Percentiles rank a stretch among this genome's conserved stretches.
Conservation (phyloP, 305 asterid species). For the Solanum hybrid region DNA sequence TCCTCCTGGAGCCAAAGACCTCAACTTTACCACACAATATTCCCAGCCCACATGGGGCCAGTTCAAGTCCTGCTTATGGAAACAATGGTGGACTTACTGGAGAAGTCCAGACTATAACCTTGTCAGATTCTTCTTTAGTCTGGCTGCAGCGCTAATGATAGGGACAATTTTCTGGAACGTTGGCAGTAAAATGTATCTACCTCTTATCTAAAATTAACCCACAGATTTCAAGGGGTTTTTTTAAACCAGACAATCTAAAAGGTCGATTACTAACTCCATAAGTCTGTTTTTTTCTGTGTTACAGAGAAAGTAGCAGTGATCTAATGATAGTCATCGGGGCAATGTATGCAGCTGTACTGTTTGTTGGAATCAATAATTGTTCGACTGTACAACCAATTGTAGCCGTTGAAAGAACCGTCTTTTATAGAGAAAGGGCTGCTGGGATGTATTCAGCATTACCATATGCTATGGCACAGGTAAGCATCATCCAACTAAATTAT, state of each 20-base stretch:
- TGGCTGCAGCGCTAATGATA: conserved; percentile 47
- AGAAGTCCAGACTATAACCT: conserved; percentile 70
- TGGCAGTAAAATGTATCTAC: conserved; percentile 52
- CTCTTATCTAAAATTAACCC: neutral
- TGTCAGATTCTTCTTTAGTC: conserved; percentile 54
- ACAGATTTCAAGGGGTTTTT: neutral
- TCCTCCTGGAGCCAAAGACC: conserved; percentile 40
- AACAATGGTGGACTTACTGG: conserved; percentile 63
- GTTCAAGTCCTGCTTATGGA: conserved; percentile 52
- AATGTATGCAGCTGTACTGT: conserved; percentile 69
- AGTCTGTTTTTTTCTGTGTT: conserved; percentile 1
- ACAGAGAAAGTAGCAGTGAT: conserved; percentile 44
- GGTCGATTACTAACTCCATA: neutral
- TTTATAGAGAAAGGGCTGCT: conserved; percentile 86
- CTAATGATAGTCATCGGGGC: conserved; percentile 78
- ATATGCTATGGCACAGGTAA: conserved; percentile 91
- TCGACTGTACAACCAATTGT: conserved; percentile 86
- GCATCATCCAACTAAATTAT: neutral
- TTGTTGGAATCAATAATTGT: conserved; percentile 75
- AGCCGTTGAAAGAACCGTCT: conserved; percentile 83
- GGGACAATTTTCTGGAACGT: conserved; percentile 64
- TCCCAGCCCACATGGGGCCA: conserved; percentile 50
- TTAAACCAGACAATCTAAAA: neutral
- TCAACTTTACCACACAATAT: conserved; percentile 37
- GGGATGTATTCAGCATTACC: conserved; percentile 96